Evolutionary conservation across 306 rosid genomes (phyloP).

Genomic region (Cicer pinnatifidum): DNA sequence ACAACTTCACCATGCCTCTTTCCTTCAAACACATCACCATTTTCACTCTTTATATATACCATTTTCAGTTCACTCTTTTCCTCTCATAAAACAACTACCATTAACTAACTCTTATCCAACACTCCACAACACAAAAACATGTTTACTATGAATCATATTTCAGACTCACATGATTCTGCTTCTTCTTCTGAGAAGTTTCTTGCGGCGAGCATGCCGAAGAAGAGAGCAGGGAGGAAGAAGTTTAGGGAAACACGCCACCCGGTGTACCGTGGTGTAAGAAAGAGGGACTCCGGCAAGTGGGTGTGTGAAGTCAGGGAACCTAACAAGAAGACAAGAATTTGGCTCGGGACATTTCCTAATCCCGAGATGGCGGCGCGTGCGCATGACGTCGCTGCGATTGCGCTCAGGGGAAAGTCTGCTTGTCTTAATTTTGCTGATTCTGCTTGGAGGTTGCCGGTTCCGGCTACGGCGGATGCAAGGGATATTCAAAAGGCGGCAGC

Average conservation of each 20-base stretch:
- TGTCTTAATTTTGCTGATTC: conserved; percentile 88
- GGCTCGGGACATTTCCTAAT: conserved; percentile 72
- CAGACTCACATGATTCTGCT: conserved; percentile 12
- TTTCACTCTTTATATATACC: not conserved
- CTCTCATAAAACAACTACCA: conserved; percentile 25
- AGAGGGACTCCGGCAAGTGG: conserved; percentile 88
- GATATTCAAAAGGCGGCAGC: conserved; percentile 85
- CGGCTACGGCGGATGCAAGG: conserved; percentile 60
- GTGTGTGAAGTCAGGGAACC: conserved; percentile 92
- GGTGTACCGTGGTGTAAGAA: conserved; percentile 72
- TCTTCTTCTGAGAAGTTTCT: conserved; percentile 48
- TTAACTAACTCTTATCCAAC: conserved; percentile 15
- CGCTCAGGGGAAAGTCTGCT: conserved; percentile 66
- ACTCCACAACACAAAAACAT: conserved; percentile 39
- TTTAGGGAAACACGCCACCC: conserved; percentile 94
- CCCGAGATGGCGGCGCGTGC: conserved; percentile 96
- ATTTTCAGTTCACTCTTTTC: conserved; percentile 41
- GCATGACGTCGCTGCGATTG: conserved; percentile 82
- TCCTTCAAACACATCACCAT: conserved; percentile 41
- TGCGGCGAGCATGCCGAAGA: conserved; percentile 76
- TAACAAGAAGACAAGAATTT: conserved; percentile 70
- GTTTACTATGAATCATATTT: conserved; percentile 42
- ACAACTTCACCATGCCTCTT: not conserved
- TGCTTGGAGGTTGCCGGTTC: conserved; percentile 57
- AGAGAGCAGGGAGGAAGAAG: conserved; percentile 92